A percentile compares a stretch with the other conserved stretches of the same genome.
Evolutionary conservation across 2,329 filamentous ascomycete species (phyloP).

Genomic region (Aspergillus sergii): DNA sequence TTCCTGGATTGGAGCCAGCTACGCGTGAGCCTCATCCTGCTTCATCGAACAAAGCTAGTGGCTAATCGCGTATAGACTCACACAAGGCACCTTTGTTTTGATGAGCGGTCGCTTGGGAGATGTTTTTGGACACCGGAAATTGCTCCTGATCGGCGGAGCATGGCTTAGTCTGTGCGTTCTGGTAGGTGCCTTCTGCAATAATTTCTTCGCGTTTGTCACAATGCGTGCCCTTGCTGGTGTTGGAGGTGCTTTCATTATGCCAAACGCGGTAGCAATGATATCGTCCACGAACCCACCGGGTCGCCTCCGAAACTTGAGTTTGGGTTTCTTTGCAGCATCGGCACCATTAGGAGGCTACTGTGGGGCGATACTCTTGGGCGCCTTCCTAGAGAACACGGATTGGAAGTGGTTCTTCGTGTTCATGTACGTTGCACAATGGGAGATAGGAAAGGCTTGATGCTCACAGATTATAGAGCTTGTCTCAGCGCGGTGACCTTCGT

Average conservation of each 20-base stretch:
- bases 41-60: not conserved
- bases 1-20: constrained; percentile 32
- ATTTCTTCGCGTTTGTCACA: constrained; percentile 47
- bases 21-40: constrained; percentile 19
- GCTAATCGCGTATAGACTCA: constrained; percentile 37
- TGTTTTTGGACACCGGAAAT: constrained; percentile 58
- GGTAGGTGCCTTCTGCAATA: constrained; percentile 51
- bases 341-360: constrained; percentile 52
- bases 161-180: constrained; percentile 61
- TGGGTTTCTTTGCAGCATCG: constrained; percentile 52
- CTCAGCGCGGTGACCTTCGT: constrained; percentile 27
- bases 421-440: constrained; percentile 28
- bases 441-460: not conserved
- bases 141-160: constrained; percentile 57
- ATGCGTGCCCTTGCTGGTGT: constrained; percentile 53
- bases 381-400: constrained; percentile 38
- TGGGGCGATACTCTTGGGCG: constrained; percentile 44
- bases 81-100: constrained; percentile 62
- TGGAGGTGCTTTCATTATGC: constrained; percentile 56
- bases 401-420: constrained; percentile 50
- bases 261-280: constrained; percentile 56
- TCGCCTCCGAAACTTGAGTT: constrained; percentile 46
- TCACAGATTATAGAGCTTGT: constrained; percentile 19
- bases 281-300: constrained; percentile 53
- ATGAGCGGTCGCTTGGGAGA: constrained; percentile 60